These are phyloP conservation scores for Flaveria bidentis DNA, from an alignment of 129 eudicot genomes.

Conservation along the genomic window DNA sequence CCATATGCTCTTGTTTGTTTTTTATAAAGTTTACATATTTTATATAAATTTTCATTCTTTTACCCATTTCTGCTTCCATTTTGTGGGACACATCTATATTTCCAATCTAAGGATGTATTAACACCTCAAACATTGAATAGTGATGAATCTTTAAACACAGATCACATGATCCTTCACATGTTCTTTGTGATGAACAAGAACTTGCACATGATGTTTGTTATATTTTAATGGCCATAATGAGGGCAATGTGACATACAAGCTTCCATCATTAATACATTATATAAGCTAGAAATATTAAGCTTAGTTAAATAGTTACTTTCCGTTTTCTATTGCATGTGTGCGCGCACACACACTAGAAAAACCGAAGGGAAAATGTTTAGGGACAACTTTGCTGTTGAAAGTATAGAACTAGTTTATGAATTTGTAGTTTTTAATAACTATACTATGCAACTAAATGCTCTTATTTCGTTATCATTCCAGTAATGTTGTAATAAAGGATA, in stretches of 20 bases:
- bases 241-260: constrained; percentile 7
- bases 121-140: constrained; percentile 34
- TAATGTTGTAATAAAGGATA: constrained; percentile 74
- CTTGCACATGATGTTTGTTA: constrained; percentile 29
- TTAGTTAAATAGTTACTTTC: not conserved
- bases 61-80: constrained; percentile 10
- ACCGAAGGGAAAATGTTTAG: not conserved
- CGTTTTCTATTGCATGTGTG: not conserved
- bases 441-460: not conserved
- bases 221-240: constrained; percentile 28
- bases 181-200: constrained; percentile 20
- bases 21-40: constrained; percentile 6
- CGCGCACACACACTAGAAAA: not conserved
- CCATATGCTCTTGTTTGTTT: constrained; percentile 26
- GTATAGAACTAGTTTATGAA: not conserved
- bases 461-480: constrained; percentile 42
- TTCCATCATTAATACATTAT: constrained; percentile 19
- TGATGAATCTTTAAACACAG: constrained; percentile 27
- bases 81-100: not conserved
- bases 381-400: constrained; percentile 14
- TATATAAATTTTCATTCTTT: constrained; percentile 12
- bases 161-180: constrained; percentile 36
- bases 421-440: not conserved
- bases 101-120: constrained; percentile 7
- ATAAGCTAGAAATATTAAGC: not conserved